phyloP scores from a whole-genome alignment of 2,329 filamentous ascomycete genomes.

The Sodiomyces alkalinus region DNA sequence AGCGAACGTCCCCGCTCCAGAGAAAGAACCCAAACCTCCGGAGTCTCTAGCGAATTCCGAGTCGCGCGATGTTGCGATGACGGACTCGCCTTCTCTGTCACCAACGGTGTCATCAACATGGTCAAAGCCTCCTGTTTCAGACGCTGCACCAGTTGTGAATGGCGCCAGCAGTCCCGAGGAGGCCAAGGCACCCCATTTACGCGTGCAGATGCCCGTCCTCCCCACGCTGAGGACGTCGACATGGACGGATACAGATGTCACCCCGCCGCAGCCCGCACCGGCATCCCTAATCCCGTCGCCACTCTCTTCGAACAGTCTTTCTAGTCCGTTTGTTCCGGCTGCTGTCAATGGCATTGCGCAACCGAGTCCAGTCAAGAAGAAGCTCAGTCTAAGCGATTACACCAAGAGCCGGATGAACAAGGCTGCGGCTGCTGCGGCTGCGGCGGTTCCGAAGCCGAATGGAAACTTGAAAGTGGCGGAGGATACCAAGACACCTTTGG shows the following conservation, averaged over 20 bases:
- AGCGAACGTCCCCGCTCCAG: too few species aligned
- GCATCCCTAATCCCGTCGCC: conserved; percentile 33
- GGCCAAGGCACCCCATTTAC: conserved; percentile 23
- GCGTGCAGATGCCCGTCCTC: conserved; percentile 41
- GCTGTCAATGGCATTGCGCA: conserved; percentile 27
- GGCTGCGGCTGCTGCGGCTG: too few species aligned
- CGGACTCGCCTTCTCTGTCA: conserved; percentile 7
- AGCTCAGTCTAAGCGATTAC: conserved; percentile 51
- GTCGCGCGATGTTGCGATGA: conserved; percentile 12
- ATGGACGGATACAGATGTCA: conserved; percentile 17
- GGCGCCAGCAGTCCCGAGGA: conserved; percentile 6
- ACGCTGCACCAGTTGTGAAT: conserved; percentile 4
- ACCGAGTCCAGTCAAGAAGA: conserved; percentile 51
- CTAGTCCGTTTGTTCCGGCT: conserved; percentile 26
- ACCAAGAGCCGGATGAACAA: conserved; percentile 43
- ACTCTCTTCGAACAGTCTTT: conserved; percentile 22
- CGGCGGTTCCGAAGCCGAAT: conserved; percentile 11
- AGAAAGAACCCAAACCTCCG: conserved; percentile 12
- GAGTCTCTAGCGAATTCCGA: neutral
- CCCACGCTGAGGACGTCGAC: conserved; percentile 30
- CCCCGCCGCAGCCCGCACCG: conserved; percentile 32
- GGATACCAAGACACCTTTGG: conserved; percentile 22
- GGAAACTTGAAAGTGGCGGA: conserved; percentile 13
- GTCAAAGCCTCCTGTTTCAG: conserved; percentile 1
- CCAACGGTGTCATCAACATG: conserved; percentile 13